These are phyloP conservation scores for Mycena haematopus DNA, from an alignment of 768 basidiomycete species.

Conservation along the genomic window DNA sequence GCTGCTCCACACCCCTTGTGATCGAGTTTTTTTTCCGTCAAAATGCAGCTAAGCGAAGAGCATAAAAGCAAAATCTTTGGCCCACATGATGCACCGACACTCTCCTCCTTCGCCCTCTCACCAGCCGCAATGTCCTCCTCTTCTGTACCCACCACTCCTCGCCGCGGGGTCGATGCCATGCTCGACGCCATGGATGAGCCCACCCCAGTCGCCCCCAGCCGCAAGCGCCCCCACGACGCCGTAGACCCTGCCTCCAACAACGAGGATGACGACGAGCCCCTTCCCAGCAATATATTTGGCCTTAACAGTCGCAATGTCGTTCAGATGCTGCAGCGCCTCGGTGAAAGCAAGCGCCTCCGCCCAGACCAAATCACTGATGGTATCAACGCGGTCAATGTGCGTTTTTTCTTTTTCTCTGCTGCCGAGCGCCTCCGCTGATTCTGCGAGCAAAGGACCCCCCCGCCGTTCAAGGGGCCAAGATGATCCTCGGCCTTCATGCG, in stretches of 20 bases:
- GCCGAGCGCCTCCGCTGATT: not conserved
- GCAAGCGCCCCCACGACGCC: not conserved
- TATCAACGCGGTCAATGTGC: not conserved
- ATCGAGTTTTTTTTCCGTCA: not conserved
- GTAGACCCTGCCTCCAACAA: not conserved
- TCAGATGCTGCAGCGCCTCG: not conserved
- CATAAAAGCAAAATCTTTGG: not conserved
- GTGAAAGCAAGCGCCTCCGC: not conserved
- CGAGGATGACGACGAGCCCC: not conserved
- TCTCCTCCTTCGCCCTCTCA: not conserved
- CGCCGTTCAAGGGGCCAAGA: not conserved
- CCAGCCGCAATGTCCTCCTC: not conserved
- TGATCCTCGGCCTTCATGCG: not conserved
- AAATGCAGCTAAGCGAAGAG: not conserved
- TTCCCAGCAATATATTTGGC: not conserved
- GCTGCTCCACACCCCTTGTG: not conserved
- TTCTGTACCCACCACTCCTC: not conserved
- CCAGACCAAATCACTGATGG: slow-evolving; percentile 9
- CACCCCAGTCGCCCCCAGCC: not conserved
- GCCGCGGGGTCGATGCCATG: not conserved
- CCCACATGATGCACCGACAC: not conserved
- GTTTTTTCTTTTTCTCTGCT: not conserved
- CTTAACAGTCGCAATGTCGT: not conserved
- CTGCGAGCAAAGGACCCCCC: not conserved
- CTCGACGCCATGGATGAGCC: not conserved